Base-by-base conservation (phyloP, 345 rosid species). In the Linum usitatissimum region DNA sequence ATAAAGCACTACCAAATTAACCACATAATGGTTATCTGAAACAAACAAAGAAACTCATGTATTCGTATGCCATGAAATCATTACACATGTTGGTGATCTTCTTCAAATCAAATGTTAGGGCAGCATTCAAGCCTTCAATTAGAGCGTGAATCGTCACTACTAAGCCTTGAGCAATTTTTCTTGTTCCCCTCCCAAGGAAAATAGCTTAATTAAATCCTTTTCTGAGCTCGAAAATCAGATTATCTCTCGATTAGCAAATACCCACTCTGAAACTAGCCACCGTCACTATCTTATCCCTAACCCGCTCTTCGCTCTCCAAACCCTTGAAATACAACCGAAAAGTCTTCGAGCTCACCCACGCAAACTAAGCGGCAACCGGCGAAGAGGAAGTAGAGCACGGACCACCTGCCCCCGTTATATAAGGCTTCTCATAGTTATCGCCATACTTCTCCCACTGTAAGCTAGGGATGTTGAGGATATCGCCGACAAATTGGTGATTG, bases 121-220 rank as follows among this genome's bases (percentile, higher is more conserved):
- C 93, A n/a, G 79, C 84, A 48, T 74, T 75, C 12, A 90, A 77
- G 20, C 87, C 96, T 71, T 78, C 84, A 66, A 86, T 61, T 68
- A 89, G 62, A 12, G 86, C 90, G 51, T 78, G 74, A 18, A 77
- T 13, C 57, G 75, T 90, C 17, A 36, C 40, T 4, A 45, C 7
- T 0, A 82, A 83, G 42, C 69, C 75, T 17, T 64, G 66, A 14
- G 61, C 51, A 63, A 74, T 75, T 71, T 68, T 61, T 49, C 71
- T 67, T 9, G 62, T 23, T 9, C 6, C 10, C 13, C 55, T 42
- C 1, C 30, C 15, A 2, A 14, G 75, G 0, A 63, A 75, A 17
- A 59, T 68, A 68, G 51, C 51, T 3, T 9, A 14, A 45, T 45
- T 17, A 10, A 45, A 7, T 45, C 51, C 15, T 15, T 45, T 45